A percentile compares a stretch with the other conserved stretches of the same genome.
phyloP scores from a whole-genome alignment of 2,329 filamentous ascomycete genomes.

The Thyridium curvatum region DNA sequence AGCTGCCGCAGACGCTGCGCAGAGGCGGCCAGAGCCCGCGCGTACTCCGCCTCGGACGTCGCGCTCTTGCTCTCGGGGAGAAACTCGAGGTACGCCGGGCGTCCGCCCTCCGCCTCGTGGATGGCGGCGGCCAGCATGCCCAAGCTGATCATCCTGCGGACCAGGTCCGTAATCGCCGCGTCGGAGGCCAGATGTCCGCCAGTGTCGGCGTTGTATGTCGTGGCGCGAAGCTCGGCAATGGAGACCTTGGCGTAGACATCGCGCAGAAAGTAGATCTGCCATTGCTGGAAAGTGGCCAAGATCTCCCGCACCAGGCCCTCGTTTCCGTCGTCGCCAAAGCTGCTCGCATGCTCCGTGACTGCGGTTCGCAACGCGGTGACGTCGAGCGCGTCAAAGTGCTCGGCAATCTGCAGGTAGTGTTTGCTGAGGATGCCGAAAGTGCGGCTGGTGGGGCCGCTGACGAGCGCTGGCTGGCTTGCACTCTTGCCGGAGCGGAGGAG shows the following conservation, averaged over 20 bases:
- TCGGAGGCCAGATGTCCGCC: constrained; percentile 34
- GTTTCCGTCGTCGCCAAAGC: constrained; percentile 66
- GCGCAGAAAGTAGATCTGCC: constrained; percentile 67
- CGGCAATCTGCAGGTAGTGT: constrained; percentile 65
- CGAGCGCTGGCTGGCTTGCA: constrained; percentile 37
- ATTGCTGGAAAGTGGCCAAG: constrained; percentile 64
- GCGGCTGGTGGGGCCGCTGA: constrained; percentile 45
- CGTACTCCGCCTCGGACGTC: constrained; percentile 45
- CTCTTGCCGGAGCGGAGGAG: constrained; percentile 62
- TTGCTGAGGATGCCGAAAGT: constrained; percentile 53
- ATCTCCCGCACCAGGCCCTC: constrained; percentile 64
- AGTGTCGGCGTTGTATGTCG: constrained; percentile 49
- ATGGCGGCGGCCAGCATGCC: constrained; percentile 47
- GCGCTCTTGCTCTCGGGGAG: constrained; percentile 29
- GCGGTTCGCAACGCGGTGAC: constrained; percentile 57
- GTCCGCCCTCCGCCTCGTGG: constrained; percentile 34
- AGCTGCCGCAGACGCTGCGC: constrained; percentile 37
- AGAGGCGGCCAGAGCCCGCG: constrained; percentile 34
- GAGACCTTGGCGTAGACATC: constrained; percentile 61
- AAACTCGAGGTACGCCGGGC: constrained; percentile 45
- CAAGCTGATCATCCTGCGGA: constrained; percentile 49
- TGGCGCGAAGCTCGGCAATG: constrained; percentile 42
- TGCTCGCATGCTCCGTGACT: constrained; percentile 46
- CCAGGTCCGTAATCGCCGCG: constrained; percentile 36
- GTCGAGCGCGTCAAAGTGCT: constrained; percentile 54